Base-by-base conservation (phyloP, 805 yeast species). In the Yarrowia divulgata region DNA sequence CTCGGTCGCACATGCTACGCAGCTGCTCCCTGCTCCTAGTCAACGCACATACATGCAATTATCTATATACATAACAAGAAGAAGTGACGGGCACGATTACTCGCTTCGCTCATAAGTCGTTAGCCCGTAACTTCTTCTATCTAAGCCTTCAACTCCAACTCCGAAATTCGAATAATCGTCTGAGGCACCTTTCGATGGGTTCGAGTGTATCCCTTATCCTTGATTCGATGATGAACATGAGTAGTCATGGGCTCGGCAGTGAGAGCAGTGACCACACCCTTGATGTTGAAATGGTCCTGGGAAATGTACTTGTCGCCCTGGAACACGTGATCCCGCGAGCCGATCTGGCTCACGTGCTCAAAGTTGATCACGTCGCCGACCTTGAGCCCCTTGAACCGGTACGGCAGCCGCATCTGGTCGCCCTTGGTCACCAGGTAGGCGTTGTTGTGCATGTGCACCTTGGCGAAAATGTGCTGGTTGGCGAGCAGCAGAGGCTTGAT, bases 391-490 rank as follows among this genome's bases (percentile, higher is more conserved):
- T 87, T 89, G 82, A 95, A 76, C 72, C 87, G 85, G 79, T 86
- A 93, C 2, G 98, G 97, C 48, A 95, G 79, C 32, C 87, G 84
- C 67, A 95, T 85, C 72, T 83, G 85, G 78, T 95, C 99, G 29
- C 99, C 99, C 73, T 88, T 86, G 34, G 98, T 93, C 18, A 95
- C 95, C 71, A 95, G 81, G 75, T 91, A 93, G 52, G 95, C 91
- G 79, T 92, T 87, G 78, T 89, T 87, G 81, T 92, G 95, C 46
- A 95, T 85, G 73, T 86, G 87, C 73, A 94, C 84, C 48, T 63
- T 63, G 45, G 68, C 68, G 45, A 63, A 63, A 40, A 63, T 35
- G 57, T 63, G 46, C 34, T 60, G 48, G 66, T 49, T 48, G 57
- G 68, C 55, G 39, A 63, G 57, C 45, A 37, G 8, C 45, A 63